Conservation (phyloP, 225 moss, liverwort and hornwort genomes). For the Pseudoscleropodium purum region DNA sequence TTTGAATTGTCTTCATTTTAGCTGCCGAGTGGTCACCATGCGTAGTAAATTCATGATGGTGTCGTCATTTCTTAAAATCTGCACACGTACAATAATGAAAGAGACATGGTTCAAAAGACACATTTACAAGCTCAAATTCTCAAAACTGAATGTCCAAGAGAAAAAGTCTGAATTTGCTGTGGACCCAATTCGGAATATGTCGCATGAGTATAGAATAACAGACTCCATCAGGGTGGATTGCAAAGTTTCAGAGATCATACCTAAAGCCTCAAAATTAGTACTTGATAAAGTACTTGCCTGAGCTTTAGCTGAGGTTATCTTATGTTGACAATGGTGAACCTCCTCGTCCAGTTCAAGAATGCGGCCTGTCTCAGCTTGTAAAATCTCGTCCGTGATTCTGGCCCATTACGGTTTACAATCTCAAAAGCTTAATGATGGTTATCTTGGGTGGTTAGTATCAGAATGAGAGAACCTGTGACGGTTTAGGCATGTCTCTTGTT, state of each 20-base stretch:
- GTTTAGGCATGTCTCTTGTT: neutral
- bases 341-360: constrained; percentile 60
- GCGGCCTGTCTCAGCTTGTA: constrained; percentile 43
- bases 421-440: neutral
- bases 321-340: constrained; percentile 30
- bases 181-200: neutral
- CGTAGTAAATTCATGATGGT: constrained; percentile 36
- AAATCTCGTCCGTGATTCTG: constrained; percentile 63
- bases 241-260: neutral
- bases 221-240: neutral
- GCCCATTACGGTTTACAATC: neutral
- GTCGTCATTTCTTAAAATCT: constrained; percentile 39
- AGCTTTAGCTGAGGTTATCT: constrained; percentile 48
- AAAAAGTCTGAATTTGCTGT: neutral
- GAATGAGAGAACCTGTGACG: neutral
- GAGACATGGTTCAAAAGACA: neutral
- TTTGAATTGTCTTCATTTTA: neutral
- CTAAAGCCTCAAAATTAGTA: neutral
- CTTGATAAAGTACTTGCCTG: constrained; percentile 27
- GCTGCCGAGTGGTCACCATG: constrained; percentile 20
- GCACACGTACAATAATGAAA: neutral
- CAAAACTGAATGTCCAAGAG: neutral
- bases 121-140: neutral
- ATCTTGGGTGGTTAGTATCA: neutral
- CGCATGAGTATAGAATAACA: neutral